A percentile compares a stretch with the other conserved stretches of the same genome.
These are phyloP conservation scores for sorghum (Sorghum bicolor) DNA, from an alignment of 176 grass and related monocot genomes.

Conservation along the genomic window DNA sequence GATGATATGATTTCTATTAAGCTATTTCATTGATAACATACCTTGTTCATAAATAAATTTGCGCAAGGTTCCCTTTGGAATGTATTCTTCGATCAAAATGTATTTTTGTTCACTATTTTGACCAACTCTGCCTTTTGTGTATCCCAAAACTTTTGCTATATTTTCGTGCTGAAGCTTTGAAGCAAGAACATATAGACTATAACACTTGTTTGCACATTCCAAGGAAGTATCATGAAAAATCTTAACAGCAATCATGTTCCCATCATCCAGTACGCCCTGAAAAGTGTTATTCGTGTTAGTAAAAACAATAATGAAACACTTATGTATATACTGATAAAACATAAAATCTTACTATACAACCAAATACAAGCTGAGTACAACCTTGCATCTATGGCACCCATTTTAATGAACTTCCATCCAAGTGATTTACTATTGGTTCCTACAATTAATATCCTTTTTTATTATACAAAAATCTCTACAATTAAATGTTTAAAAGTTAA, in stretches of 20 bases:
- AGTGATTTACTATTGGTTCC: not conserved
- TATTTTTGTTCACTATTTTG: not conserved
- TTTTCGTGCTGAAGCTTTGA: not conserved
- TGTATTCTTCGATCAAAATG: not conserved
- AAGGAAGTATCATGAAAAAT: not conserved
- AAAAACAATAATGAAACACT: not conserved
- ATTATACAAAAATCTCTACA: too few relatives aligned
- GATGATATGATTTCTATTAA: too few relatives aligned
- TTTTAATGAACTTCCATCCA: not conserved
- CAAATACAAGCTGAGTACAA: not conserved
- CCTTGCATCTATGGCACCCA: not conserved
- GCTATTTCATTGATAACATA: not conserved
- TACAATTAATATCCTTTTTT: too few relatives aligned
- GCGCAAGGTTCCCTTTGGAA: not conserved
- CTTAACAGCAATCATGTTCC: not conserved
- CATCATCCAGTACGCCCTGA: not conserved
- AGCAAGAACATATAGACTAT: not conserved
- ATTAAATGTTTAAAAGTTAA: too few relatives aligned
- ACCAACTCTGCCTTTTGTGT: not conserved
- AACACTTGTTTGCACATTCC: not conserved
- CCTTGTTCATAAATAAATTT: not conserved
- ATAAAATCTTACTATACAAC: not conserved
- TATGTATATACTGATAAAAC: not conserved
- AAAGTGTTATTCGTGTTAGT: not conserved
- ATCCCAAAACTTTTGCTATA: not conserved